Percentiles rank a stretch among this genome's conserved stretches.
These are phyloP conservation scores for Rhytidiadelphus loreus DNA, from an alignment of 225 moss, liverwort and hornwort species.

Conservation along the genomic window DNA sequence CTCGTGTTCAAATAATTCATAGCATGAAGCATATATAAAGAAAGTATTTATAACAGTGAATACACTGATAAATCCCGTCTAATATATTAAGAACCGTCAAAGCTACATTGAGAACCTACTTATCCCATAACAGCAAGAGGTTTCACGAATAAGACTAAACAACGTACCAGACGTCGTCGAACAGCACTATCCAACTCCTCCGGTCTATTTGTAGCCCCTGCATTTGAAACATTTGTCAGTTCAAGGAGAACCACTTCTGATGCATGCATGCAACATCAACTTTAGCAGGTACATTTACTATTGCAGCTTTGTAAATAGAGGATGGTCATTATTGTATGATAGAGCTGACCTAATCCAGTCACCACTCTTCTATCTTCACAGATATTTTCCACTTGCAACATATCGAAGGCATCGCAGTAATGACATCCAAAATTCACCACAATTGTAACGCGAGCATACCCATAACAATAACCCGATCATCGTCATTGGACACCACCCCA, in stretches of 20 bases:
- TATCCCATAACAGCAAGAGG: neutral
- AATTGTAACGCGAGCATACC: constrained; percentile 23
- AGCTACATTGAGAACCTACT: neutral
- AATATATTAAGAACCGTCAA: neutral
- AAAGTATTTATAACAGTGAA: neutral
- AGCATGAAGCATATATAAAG: neutral
- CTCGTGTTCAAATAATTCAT: neutral
- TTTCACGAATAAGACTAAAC: neutral
- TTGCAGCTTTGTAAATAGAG: neutral
- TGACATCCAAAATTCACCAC: neutral
- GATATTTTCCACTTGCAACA: neutral
- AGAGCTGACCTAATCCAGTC: neutral
- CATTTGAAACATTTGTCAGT: neutral
- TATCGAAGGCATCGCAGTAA: neutral
- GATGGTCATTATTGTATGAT: neutral
- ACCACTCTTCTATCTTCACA: neutral
- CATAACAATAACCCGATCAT: constrained; percentile 91
- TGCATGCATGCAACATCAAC: neutral
- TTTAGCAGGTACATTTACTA: neutral
- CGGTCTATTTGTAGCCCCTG: constrained; percentile 94
- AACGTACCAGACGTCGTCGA: constrained; percentile 66
- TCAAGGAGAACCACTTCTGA: neutral
- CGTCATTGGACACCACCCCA: constrained; percentile 79
- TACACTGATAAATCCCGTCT: neutral
- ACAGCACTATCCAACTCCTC: constrained; percentile 89